These are phyloP conservation scores for Candida hungchunana DNA, from an alignment of 805 yeast species.

Conservation along the genomic window DNA sequence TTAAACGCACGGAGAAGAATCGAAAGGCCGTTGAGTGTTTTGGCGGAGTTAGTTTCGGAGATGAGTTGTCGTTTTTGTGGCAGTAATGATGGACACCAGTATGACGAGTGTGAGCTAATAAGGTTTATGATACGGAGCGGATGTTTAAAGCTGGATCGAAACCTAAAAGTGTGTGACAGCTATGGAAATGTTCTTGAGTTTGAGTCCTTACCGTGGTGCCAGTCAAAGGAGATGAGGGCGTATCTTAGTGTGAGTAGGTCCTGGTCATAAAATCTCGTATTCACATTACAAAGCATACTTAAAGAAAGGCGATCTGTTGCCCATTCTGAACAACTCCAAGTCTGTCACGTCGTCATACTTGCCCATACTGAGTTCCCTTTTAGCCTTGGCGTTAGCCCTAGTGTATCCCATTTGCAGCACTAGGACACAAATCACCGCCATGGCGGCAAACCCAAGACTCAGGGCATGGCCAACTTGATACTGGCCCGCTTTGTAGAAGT, in stretches of 20 bases:
- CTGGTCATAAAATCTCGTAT: too few relatives aligned
- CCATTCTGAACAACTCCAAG: constrained; percentile 35
- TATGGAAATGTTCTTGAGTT: not conserved
- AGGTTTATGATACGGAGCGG: not conserved
- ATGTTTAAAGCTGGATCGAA: not conserved
- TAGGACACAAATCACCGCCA: constrained; percentile 29
- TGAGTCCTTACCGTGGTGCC: constrained; percentile 3
- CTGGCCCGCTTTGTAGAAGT: constrained; percentile 30
- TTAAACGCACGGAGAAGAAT: not conserved
- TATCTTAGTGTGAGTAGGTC: too few relatives aligned
- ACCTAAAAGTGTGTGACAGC: not conserved
- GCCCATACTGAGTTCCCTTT: constrained; percentile 29
- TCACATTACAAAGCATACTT: too few relatives aligned
- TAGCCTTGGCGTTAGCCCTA: constrained; percentile 25
- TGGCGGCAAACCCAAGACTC: constrained; percentile 30
- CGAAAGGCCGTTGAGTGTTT: too few relatives aligned
- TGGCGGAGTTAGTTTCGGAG: too few relatives aligned
- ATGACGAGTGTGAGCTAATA: constrained; percentile 1
- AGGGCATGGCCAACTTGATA: constrained; percentile 31
- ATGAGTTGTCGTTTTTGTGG: constrained; percentile 3
- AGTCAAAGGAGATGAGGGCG: constrained; percentile 1
- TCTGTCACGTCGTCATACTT: constrained; percentile 28
- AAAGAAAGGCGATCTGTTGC: constrained; percentile 41
- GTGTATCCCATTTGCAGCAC: constrained; percentile 24
- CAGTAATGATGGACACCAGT: constrained; percentile 1